These are phyloP conservation scores for Sporothrix brasiliensis DNA, from an alignment of 2,329 filamentous ascomycete genomes.

Conservation along the genomic window DNA sequence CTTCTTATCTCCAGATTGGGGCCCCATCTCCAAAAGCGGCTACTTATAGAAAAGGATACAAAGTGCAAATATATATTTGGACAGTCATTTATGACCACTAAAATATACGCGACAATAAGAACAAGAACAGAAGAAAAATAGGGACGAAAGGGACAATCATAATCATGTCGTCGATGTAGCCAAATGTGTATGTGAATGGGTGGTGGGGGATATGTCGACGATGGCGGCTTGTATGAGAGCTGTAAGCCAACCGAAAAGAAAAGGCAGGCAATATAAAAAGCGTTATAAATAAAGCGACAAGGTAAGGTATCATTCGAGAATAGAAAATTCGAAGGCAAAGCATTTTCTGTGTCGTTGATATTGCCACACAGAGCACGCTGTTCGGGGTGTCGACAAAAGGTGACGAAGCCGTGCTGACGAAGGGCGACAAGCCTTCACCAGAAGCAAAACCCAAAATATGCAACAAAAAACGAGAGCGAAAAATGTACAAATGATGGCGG, in stretches of 20 bases:
- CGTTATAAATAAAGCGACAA: neutral
- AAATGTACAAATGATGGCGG: neutral
- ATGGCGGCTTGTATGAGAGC: neutral
- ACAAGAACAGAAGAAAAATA: neutral
- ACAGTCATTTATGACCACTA: neutral
- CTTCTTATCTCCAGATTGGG: neutral
- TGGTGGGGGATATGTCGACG: slow-evolving; percentile 9
- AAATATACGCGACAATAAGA: neutral
- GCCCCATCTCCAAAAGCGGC: neutral
- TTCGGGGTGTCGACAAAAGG: neutral
- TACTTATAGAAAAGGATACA: neutral
- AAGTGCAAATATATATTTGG: neutral
- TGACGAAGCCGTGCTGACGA: neutral
- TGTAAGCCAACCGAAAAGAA: neutral
- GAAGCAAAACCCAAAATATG: neutral
- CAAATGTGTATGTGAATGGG: neutral
- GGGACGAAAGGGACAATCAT: slow-evolving; percentile 15
- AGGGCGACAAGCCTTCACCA: neutral
- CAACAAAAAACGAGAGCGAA: neutral
- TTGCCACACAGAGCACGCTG: neutral
- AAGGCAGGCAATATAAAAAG: neutral
- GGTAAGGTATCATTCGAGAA: slow-evolving; percentile 7
- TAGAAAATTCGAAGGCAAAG: neutral
- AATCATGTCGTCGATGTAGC: slow-evolving; percentile 21
- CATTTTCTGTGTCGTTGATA: neutral